Evolutionary conservation across 2,329 filamentous ascomycete species (phyloP).

Genomic region (Xylaria sp.): DNA sequence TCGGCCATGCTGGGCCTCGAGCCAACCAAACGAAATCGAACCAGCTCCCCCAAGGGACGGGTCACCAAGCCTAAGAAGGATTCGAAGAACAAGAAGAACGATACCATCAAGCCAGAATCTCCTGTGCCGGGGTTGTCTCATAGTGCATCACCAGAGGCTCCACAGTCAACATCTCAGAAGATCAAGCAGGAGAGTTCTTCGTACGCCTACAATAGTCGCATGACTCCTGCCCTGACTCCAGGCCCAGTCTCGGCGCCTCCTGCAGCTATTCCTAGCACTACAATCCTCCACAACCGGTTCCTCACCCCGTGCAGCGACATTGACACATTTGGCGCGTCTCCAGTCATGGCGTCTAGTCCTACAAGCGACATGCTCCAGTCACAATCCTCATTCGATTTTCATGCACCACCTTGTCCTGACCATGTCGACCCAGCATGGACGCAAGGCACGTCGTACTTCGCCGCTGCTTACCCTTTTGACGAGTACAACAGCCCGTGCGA

Average conservation of each 20-base stretch:
- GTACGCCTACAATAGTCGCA: slow-evolving; percentile 46
- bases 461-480: slow-evolving; percentile 56
- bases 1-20: slow-evolving; percentile 60
- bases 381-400: slow-evolving; percentile 49
- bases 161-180: slow-evolving; percentile 38
- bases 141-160: slow-evolving; percentile 35
- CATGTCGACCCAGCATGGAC: slow-evolving; percentile 47
- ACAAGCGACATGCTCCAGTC: slow-evolving; percentile 49
- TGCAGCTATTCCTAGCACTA: slow-evolving; percentile 44
- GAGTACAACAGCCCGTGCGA: slow-evolving; percentile 50
- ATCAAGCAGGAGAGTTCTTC: slow-evolving; percentile 56
- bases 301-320: slow-evolving; percentile 66
- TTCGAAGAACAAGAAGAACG: slow-evolving; percentile 53
- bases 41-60: slow-evolving; percentile 53
- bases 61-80: slow-evolving; percentile 61
- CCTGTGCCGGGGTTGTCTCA: slow-evolving; percentile 39
- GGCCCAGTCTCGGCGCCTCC: slow-evolving; percentile 47
- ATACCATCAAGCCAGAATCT: slow-evolving; percentile 55
- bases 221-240: slow-evolving; percentile 45
- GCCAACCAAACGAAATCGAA: slow-evolving; percentile 60
- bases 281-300: slow-evolving; percentile 52
- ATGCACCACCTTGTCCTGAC: slow-evolving; percentile 47
- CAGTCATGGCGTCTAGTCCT: slow-evolving; percentile 50
- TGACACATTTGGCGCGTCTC: slow-evolving; percentile 53
- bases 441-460: slow-evolving; percentile 52